Percentiles rank a stretch among this genome's conserved stretches.
Evolutionary conservation across 345 rosid species (phyloP).

Genomic region (Psidium friedrichsthalianum): DNA sequence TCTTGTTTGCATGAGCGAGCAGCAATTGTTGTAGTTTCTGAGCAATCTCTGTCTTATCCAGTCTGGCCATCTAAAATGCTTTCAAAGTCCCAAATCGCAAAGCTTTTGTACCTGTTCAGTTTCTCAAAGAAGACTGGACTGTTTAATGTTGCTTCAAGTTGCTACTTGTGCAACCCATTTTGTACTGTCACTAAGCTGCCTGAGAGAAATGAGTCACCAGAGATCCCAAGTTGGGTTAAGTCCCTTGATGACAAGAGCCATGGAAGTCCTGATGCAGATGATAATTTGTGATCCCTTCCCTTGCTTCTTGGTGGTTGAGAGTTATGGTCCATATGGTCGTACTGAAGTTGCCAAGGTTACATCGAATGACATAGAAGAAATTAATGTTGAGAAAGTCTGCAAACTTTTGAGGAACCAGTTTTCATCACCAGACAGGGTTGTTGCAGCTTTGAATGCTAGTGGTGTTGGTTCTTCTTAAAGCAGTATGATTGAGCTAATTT

Average conservation of each 20-base stretch:
- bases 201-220: slow-evolving; percentile 39
- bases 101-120: neutral
- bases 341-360: neutral
- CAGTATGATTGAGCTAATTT: slow-evolving; percentile 32
- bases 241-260: slow-evolving; percentile 13
- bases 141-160: neutral
- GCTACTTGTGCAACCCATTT: slow-evolving; percentile 6
- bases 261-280: slow-evolving; percentile 14
- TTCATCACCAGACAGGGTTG: slow-evolving; percentile 21
- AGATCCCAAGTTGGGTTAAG: slow-evolving; percentile 62
- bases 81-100: neutral
- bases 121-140: neutral
- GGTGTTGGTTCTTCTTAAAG: slow-evolving; percentile 24
- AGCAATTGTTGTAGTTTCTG: neutral
- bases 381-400: slow-evolving; percentile 37
- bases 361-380: slow-evolving; percentile 5
- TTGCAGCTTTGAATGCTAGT: slow-evolving; percentile 24
- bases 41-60: neutral
- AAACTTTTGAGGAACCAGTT: slow-evolving; percentile 29
- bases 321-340: slow-evolving; percentile 4
- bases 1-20: neutral
- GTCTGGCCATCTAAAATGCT: slow-evolving; percentile 8
- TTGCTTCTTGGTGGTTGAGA: slow-evolving; percentile 45
- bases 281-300: slow-evolving; percentile 69
- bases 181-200: slow-evolving; percentile 9